These are phyloP conservation scores for Arthroderma sp. DNA, from an alignment of 2,329 filamentous ascomycete genomes.

Conservation along the genomic window DNA sequence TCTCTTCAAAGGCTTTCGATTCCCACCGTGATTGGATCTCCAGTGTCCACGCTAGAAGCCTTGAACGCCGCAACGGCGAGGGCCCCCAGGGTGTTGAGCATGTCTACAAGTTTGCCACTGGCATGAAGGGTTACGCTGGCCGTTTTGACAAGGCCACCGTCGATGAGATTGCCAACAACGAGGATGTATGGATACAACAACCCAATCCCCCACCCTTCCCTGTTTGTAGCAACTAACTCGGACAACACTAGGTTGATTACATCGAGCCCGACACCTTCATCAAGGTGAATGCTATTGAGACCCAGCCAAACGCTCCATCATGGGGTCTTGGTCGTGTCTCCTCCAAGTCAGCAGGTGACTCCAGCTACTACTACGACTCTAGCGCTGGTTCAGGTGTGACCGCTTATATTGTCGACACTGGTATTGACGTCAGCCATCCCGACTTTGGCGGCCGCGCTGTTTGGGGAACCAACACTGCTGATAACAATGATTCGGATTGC, in stretches of 20 bases:
- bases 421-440: slow-evolving; percentile 21
- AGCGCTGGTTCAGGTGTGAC: slow-evolving; percentile 23
- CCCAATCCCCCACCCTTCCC: not conserved
- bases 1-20: slow-evolving; percentile 2
- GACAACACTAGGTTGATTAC: slow-evolving; percentile 10
- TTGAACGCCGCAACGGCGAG: not conserved
- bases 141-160: slow-evolving; percentile 6
- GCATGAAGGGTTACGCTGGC: slow-evolving; percentile 4
- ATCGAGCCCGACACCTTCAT: slow-evolving; percentile 9
- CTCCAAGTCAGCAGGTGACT: slow-evolving; percentile 13
- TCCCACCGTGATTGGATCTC: slow-evolving; percentile 2
- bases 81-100: slow-evolving; percentile 3
- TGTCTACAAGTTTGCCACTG: slow-evolving; percentile 2
- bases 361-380: slow-evolving; percentile 24
- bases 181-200: slow-evolving; percentile 3
- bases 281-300: slow-evolving; percentile 3
- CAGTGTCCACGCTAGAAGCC: slow-evolving; percentile 1
- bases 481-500: slow-evolving; percentile 9
- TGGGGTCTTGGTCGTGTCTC: slow-evolving; percentile 27
- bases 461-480: slow-evolving; percentile 22
- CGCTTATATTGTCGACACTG: slow-evolving; percentile 28
- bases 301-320: slow-evolving; percentile 16
- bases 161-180: slow-evolving; percentile 2
- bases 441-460: slow-evolving; percentile 27
- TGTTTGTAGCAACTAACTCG: slow-evolving; percentile 12